These are phyloP conservation scores for Vitis labrusca DNA, from an alignment of 164 flowering plant genomes.

Conservation along the genomic window DNA sequence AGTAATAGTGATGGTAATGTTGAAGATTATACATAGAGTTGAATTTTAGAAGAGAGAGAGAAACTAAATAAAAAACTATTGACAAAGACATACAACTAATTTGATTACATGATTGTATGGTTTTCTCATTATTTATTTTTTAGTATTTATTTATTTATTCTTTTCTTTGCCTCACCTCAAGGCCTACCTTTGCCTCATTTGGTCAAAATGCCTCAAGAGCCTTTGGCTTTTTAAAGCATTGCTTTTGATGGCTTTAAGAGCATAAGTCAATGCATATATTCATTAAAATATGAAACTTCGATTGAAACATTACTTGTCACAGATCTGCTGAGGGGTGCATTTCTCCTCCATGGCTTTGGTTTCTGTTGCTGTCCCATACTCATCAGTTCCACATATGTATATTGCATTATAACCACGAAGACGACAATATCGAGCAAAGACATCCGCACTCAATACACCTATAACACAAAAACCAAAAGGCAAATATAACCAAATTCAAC, in stretches of 20 bases:
- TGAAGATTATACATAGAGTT: too few species aligned
- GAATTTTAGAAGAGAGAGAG: too few species aligned
- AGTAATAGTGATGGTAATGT: too few species aligned
- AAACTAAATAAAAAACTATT: too few species aligned
- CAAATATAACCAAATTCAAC: neutral
- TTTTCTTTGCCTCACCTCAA: too few species aligned
- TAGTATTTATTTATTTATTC: too few species aligned
- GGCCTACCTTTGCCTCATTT: too few species aligned
- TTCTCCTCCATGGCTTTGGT: slow-evolving; percentile 87
- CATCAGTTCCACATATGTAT: slow-evolving; percentile 87
- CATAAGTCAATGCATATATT: neutral
- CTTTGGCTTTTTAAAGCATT: neutral
- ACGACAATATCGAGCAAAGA: slow-evolving; percentile 82
- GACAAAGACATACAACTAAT: too few species aligned
- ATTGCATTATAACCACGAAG: slow-evolving; percentile 67
- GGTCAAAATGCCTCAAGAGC: too few species aligned
- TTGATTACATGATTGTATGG: too few species aligned
- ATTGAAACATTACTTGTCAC: slow-evolving; percentile 60
- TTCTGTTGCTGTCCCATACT: slow-evolving; percentile 90
- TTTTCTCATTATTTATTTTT: too few species aligned
- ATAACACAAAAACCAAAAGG: slow-evolving; percentile 10
- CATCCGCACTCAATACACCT: slow-evolving; percentile 93
- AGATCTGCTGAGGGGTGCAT: slow-evolving; percentile 67
- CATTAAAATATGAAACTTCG: neutral
- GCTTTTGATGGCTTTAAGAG: neutral